These are phyloP conservation scores for Cladosporium halotolerans DNA, from an alignment of 2,329 filamentous ascomycete species.

Conservation along the genomic window DNA sequence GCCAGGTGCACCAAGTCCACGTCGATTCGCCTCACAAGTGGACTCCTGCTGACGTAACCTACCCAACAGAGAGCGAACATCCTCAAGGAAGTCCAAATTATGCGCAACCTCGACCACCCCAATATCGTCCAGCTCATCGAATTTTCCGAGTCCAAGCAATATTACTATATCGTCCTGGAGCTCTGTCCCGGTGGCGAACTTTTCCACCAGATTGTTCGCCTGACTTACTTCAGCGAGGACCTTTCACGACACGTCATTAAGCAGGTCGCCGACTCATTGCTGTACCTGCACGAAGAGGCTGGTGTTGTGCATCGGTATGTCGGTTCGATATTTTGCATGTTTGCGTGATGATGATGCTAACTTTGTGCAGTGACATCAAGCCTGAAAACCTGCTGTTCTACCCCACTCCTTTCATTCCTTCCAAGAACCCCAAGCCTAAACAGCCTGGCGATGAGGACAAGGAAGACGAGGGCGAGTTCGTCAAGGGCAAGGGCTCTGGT, in stretches of 20 bases:
- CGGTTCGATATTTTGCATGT: slow-evolving; percentile 84
- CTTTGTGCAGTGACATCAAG: slow-evolving; percentile 75
- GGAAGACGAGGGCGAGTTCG: slow-evolving; percentile 90
- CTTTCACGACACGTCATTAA: slow-evolving; percentile 89
- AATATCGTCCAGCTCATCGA: slow-evolving; percentile 93
- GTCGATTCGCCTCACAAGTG: slow-evolving; percentile 12
- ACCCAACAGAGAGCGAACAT: slow-evolving; percentile 79
- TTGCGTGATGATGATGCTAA: slow-evolving; percentile 26
- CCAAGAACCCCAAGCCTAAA: slow-evolving; percentile 71
- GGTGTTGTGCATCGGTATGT: slow-evolving; percentile 93
- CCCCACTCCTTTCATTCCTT: slow-evolving; percentile 73
- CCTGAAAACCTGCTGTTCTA: slow-evolving; percentile 95
- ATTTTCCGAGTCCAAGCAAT: slow-evolving; percentile 87
- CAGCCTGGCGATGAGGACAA: slow-evolving; percentile 93
- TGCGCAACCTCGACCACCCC: slow-evolving; percentile 92
- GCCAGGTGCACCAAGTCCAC: slow-evolving; percentile 1
- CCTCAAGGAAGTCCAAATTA: slow-evolving; percentile 96
- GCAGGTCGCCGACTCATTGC: slow-evolving; percentile 88
- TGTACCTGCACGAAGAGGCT: slow-evolving; percentile 89
- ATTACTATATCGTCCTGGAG: slow-evolving; percentile 96
- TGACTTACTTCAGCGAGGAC: slow-evolving; percentile 98
- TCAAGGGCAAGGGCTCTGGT: slow-evolving; percentile 71
- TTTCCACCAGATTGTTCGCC: slow-evolving; percentile 95
- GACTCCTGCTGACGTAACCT: slow-evolving; percentile 12
- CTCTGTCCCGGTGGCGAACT: slow-evolving; percentile 91